These are phyloP conservation scores for Tubosaeta sp. DNA, from an alignment of 768 basidiomycete species.

Conservation along the genomic window DNA sequence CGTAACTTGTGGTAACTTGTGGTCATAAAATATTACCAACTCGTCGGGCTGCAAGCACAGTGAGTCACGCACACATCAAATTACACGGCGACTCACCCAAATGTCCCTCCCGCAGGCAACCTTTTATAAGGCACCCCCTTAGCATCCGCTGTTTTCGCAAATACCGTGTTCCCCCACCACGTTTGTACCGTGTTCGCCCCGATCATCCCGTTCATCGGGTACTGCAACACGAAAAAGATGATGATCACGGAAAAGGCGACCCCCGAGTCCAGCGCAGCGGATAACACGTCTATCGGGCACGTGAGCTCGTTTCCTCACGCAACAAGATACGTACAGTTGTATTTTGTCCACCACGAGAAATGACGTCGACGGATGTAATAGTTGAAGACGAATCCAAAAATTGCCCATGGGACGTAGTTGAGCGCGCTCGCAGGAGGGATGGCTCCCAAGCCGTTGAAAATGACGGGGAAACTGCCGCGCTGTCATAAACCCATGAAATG, in stretches of 20 bases:
- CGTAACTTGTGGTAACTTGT: too few species aligned
- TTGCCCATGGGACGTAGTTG: constrained; percentile 65
- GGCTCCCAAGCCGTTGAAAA: constrained; percentile 53
- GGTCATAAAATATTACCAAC: background rate
- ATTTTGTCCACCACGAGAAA: constrained; percentile 68
- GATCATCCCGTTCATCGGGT: constrained; percentile 57
- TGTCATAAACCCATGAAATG: too few species aligned
- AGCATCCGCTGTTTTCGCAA: constrained; percentile 25
- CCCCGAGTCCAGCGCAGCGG: constrained; percentile 70
- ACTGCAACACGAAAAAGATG: constrained; percentile 64
- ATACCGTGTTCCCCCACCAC: constrained; percentile 57
- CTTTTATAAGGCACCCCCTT: constrained; percentile 7
- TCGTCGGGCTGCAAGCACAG: background rate
- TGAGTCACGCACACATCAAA: background rate
- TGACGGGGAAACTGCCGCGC: constrained; percentile 35
- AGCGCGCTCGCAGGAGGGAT: constrained; percentile 66
- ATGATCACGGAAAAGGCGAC: constrained; percentile 52
- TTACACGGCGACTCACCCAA: constrained; percentile 24
- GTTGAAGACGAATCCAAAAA: constrained; percentile 65
- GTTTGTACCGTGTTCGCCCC: constrained; percentile 46
- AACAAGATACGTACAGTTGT: constrained; percentile 29
- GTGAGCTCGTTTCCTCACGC: constrained; percentile 13
- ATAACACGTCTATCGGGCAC: constrained; percentile 49
- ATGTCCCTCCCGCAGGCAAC: constrained; percentile 15
- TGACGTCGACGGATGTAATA: constrained; percentile 54